Evolutionary conservation across 2,329 filamentous ascomycete species (phyloP).

Genomic region (Epichloe glyceriae): DNA sequence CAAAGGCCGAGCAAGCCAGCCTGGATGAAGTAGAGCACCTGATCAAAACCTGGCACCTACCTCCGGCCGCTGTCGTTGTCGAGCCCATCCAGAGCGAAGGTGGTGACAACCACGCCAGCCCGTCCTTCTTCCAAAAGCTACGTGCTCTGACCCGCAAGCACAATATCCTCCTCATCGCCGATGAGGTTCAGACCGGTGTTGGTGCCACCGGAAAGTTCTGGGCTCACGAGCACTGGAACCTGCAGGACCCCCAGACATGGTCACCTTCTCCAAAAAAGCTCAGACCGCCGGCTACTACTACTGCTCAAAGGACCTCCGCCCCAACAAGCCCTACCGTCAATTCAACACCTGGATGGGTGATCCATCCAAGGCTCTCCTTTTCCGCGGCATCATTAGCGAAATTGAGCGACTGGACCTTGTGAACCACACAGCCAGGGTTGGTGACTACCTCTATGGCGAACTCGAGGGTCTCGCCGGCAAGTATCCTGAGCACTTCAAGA

Average conservation of each 20-base stretch:
- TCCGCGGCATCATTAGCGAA: constrained; percentile 75
- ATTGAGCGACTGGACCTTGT: constrained; percentile 68
- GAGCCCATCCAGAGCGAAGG: constrained; percentile 92
- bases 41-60: constrained; percentile 65
- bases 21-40: constrained; percentile 74
- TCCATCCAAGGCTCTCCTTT: constrained; percentile 70
- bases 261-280: constrained; percentile 92
- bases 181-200: constrained; percentile 88
- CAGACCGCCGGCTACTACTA: constrained; percentile 91
- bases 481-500: constrained; percentile 67
- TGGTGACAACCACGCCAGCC: constrained; percentile 85
- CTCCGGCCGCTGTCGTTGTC: constrained; percentile 69
- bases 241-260: constrained; percentile 76
- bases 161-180: constrained; percentile 75
- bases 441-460: constrained; percentile 63
- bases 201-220: constrained; percentile 91
- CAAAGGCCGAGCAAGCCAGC: constrained; percentile 65
- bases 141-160: constrained; percentile 67
- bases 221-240: constrained; percentile 91
- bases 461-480: constrained; percentile 53
- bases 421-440: constrained; percentile 61
- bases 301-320: constrained; percentile 63
- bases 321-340: constrained; percentile 89
- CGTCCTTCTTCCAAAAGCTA: constrained; percentile 74
- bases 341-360: constrained; percentile 99